These are phyloP conservation scores for Ampelocalamus luodianensis DNA, from an alignment of 176 grass and related monocot species.

Conservation along the genomic window DNA sequence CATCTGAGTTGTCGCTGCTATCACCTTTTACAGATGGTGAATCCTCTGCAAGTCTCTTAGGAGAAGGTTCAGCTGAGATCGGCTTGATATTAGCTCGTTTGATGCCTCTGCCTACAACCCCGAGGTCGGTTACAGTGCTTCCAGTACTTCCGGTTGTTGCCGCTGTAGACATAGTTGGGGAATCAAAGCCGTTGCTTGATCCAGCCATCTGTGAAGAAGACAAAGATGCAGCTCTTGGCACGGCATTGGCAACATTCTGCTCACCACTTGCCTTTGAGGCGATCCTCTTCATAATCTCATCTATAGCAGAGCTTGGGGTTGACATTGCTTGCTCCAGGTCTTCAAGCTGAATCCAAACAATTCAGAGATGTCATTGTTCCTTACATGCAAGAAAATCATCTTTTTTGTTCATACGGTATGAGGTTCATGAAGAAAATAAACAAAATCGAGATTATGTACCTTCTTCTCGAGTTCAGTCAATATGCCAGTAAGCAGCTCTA, in stretches of 20 bases:
- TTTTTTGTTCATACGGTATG: not conserved
- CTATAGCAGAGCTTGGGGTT: conserved; percentile 52
- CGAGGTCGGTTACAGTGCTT: conserved; percentile 80
- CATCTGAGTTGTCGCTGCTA: conserved; percentile 42
- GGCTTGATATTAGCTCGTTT: conserved; percentile 77
- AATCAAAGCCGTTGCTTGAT: conserved; percentile 72
- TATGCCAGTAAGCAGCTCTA: conserved; percentile 72
- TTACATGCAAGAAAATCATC: not conserved
- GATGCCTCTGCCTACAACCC: conserved; percentile 90
- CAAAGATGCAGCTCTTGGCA: conserved; percentile 58
- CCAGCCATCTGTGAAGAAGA: conserved; percentile 74
- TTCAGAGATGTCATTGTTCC: conserved; percentile 37
- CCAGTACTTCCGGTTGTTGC: conserved; percentile 60
- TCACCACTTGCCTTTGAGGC: conserved; percentile 32
- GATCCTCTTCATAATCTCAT: conserved; percentile 55
- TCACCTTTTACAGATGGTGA: conserved; percentile 47
- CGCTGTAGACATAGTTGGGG: conserved; percentile 67
- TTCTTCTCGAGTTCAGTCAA: conserved; percentile 95
- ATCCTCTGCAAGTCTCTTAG: conserved; percentile 50
- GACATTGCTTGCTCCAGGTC: conserved; percentile 74
- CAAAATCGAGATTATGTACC: conserved; percentile 51
- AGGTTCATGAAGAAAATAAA: conserved; percentile 33
- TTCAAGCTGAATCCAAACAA: conserved; percentile 70
- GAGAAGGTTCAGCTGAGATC: conserved; percentile 42
- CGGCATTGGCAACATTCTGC: conserved; percentile 41